Conservation (phyloP, 208 protist genomes). For the Trypanosoma platydactyli region DNA sequence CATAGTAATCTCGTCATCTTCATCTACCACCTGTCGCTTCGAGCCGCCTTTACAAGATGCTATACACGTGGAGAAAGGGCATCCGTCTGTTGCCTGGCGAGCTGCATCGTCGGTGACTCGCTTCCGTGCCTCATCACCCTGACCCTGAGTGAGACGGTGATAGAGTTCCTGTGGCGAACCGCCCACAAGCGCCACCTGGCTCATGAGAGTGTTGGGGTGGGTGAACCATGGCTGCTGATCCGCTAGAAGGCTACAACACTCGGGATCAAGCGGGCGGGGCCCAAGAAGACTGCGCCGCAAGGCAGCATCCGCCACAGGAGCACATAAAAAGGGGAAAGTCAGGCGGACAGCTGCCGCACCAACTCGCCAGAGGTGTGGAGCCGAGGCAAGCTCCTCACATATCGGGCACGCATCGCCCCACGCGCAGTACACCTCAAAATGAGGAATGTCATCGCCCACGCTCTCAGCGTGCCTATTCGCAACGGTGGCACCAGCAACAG, state of each 20-base stretch:
- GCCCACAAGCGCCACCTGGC: slow-evolving; percentile 30
- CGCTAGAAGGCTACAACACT: slow-evolving; percentile 26
- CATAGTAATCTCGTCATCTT: neutral
- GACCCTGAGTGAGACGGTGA: slow-evolving; percentile 25
- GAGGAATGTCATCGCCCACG: neutral
- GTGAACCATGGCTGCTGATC: slow-evolving; percentile 67
- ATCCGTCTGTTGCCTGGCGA: neutral
- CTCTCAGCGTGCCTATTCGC: neutral
- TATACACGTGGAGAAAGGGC: neutral
- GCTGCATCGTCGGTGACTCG: neutral
- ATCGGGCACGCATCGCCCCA: slow-evolving; percentile 78
- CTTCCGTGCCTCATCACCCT: neutral
- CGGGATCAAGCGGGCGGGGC: slow-evolving; percentile 15
- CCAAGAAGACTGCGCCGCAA: slow-evolving; percentile 12
- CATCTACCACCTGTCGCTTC: neutral
- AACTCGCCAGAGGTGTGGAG: slow-evolving; percentile 51
- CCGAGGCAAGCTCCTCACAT: slow-evolving; percentile 60
- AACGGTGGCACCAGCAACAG: slow-evolving; percentile 1
- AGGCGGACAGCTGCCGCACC: slow-evolving; percentile 31
- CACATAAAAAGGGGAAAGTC: slow-evolving; percentile 58
- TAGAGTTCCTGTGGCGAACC: slow-evolving; percentile 51
- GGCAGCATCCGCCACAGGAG: slow-evolving; percentile 33
- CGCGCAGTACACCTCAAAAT: slow-evolving; percentile 53
- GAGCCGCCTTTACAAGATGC: neutral
- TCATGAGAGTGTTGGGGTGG: slow-evolving; percentile 57